Percentiles rank a stretch among this genome's conserved stretches.
Evolutionary conservation across 2,329 filamentous ascomycete species (phyloP).

Genomic region (Penicillium aurantiogriseum): DNA sequence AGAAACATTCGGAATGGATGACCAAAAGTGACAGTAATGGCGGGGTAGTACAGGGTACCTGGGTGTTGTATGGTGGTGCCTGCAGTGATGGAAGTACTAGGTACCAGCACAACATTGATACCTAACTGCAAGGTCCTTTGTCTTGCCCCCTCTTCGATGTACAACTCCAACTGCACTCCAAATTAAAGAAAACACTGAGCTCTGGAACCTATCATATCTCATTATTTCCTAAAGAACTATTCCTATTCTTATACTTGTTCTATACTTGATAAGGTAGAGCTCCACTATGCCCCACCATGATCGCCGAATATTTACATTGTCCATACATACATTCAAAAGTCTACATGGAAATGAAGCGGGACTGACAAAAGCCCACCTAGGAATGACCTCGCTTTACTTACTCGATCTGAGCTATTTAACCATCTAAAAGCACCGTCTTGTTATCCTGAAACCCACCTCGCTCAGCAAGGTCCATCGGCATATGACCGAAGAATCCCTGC

Average conservation of each 20-base stretch:
- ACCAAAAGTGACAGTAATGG: conserved; percentile 8
- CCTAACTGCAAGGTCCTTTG: conserved; percentile 1
- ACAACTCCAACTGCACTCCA: background rate
- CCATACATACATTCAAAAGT: background rate
- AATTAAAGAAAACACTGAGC: background rate
- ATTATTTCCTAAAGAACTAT: background rate
- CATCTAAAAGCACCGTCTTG: background rate
- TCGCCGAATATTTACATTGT: background rate
- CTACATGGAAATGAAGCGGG: background rate
- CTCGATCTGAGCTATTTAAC: background rate
- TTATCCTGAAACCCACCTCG: background rate
- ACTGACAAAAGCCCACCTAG: background rate
- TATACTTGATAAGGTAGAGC: background rate
- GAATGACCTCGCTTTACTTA: background rate
- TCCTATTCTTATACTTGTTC: background rate
- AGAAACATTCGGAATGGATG: conserved; percentile 5
- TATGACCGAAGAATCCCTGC: background rate
- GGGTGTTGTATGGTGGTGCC: background rate
- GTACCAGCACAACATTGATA: background rate
- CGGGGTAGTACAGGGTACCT: conserved; percentile 11
- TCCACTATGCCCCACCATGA: conserved; percentile 6
- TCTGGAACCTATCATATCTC: background rate
- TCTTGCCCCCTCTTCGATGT: background rate
- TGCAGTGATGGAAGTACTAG: background rate
- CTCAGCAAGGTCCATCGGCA: background rate